Percentiles rank a stretch among this genome's conserved stretches.
These are phyloP conservation scores for Trichoderma sp. DNA, from an alignment of 2,329 filamentous ascomycete species.

Conservation along the genomic window DNA sequence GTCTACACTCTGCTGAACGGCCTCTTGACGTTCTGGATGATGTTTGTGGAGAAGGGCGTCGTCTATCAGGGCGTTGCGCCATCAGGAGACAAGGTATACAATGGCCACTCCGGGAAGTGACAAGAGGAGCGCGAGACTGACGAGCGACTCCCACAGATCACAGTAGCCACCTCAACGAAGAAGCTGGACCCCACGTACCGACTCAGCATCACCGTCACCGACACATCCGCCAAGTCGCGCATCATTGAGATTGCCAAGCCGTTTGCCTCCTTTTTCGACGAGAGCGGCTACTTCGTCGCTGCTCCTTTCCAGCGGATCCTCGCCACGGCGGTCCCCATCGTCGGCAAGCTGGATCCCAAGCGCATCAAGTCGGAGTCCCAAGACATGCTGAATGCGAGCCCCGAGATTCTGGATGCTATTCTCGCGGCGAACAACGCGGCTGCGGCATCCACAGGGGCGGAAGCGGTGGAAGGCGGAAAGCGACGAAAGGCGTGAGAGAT, in stretches of 20 bases:
- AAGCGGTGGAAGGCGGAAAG: conserved; percentile 46
- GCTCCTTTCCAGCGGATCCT: conserved; percentile 79
- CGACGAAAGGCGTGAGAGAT: conserved; percentile 48
- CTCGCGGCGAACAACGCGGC: conserved; percentile 42
- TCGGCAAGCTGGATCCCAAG: conserved; percentile 68
- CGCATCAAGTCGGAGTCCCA: conserved; percentile 47
- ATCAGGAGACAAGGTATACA: conserved; percentile 64
- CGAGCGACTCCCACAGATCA: conserved; percentile 57
- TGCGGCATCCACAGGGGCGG: conserved; percentile 38
- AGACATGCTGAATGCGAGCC: conserved; percentile 44
- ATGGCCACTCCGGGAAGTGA: neutral
- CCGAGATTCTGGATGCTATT: conserved; percentile 54
- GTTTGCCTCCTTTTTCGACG: conserved; percentile 78
- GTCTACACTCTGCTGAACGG: conserved; percentile 80
- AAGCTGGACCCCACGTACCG: conserved; percentile 84
- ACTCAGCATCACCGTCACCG: conserved; percentile 63
- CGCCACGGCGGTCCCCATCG: conserved; percentile 64
- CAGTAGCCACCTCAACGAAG: conserved; percentile 69
- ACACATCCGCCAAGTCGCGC: conserved; percentile 44
- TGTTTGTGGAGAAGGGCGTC: conserved; percentile 75
- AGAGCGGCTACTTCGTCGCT: conserved; percentile 69
- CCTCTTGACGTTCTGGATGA: conserved; percentile 80
- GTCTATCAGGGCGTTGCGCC: conserved; percentile 75
- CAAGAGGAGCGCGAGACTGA: conserved; percentile 28
- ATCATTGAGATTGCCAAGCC: conserved; percentile 61